These are phyloP conservation scores for Eimeria sp. DNA, from an alignment of 169 alveolate genomes.

Conservation along the genomic window DNA sequence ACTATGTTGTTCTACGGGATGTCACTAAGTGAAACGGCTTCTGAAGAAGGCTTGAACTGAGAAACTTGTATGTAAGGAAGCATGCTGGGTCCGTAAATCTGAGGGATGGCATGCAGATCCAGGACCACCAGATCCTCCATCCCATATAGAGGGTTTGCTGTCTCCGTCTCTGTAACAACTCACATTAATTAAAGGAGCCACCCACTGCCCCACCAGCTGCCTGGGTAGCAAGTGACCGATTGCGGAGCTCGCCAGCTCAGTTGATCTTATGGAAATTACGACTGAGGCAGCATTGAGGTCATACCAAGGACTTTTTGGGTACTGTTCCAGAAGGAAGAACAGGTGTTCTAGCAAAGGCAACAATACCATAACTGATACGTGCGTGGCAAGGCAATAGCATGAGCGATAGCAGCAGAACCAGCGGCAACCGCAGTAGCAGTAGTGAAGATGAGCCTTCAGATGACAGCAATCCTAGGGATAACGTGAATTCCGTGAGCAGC, in stretches of 20 bases:
- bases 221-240: not conserved
- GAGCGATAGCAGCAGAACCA: slow-evolving; percentile 53
- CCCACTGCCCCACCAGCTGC: not conserved
- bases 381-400: slow-evolving; percentile 41
- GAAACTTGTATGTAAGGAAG: not conserved
- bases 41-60: slow-evolving; percentile 21
- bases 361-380: not conserved
- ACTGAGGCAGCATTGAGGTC: not conserved
- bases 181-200: not conserved
- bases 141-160: not conserved
- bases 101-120: not conserved
- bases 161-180: not conserved
- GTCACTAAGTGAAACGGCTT: not conserved
- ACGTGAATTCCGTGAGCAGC: slow-evolving; percentile 4
- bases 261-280: slow-evolving; percentile 9
- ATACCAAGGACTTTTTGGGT: not conserved
- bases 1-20: not conserved
- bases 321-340: slow-evolving; percentile 10
- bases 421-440: slow-evolving; percentile 45
- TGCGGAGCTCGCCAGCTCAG: not conserved
- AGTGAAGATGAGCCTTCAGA: slow-evolving; percentile 18
- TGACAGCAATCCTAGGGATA: not conserved
- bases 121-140: not conserved
- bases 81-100: not conserved
- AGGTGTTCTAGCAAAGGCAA: not conserved